Percentiles rank a stretch among this genome's conserved stretches.
These are phyloP conservation scores for Setaria italica DNA, from an alignment of 202 grass and related monocot genomes.

Conservation along the genomic window DNA sequence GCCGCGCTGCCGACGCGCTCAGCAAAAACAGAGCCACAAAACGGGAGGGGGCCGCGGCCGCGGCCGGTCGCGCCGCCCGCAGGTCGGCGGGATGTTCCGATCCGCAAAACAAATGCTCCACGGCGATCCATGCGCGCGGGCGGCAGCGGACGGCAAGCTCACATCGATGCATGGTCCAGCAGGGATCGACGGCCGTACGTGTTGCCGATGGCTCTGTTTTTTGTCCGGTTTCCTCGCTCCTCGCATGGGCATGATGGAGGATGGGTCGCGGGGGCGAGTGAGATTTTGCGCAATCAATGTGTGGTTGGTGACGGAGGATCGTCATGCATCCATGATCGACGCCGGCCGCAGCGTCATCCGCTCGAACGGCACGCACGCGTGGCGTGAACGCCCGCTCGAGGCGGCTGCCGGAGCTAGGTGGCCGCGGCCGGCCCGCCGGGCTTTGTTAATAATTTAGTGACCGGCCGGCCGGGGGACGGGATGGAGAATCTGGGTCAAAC, in stretches of 20 bases:
- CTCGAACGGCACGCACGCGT: background rate
- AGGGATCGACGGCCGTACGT: background rate
- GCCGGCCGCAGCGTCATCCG: background rate
- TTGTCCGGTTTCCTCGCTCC: background rate
- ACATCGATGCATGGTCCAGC: background rate
- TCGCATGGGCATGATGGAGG: too few relatives aligned
- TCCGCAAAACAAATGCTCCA: conserved; percentile 9
- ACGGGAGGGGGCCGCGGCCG: too few relatives aligned
- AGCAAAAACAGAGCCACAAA: too few relatives aligned
- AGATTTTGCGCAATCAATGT: conserved; percentile 1
- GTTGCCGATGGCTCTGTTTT: background rate
- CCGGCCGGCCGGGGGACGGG: too few relatives aligned
- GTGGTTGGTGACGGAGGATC: background rate
- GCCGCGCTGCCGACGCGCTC: too few relatives aligned
- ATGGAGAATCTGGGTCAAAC: conserved; percentile 65
- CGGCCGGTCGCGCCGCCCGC: too few relatives aligned
- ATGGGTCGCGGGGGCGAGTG: too few relatives aligned
- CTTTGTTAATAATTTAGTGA: background rate
- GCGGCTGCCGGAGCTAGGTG: background rate
- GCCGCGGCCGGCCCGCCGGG: background rate
- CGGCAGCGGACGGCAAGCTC: background rate
- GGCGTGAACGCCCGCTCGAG: background rate
- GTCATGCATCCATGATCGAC: background rate
- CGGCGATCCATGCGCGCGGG: background rate
- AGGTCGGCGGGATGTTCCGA: background rate